Evolutionary conservation across 768 basidiomycete species (phyloP).

Genomic region (Mycena galopus): DNA sequence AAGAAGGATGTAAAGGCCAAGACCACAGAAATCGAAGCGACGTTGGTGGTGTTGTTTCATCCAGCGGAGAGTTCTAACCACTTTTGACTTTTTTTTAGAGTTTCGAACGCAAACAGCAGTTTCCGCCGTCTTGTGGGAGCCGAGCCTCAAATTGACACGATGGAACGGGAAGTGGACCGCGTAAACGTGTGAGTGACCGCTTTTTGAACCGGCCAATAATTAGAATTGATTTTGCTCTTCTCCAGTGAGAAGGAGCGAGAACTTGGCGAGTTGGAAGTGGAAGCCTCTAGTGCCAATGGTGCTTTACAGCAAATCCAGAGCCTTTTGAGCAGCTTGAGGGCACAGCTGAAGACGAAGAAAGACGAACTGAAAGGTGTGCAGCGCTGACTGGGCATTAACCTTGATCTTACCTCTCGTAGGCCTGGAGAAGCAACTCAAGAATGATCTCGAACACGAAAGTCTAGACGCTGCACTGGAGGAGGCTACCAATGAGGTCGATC

Average conservation of each 20-base stretch:
- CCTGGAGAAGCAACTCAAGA: slow-evolving; percentile 62
- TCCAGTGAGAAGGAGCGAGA: slow-evolving; percentile 79
- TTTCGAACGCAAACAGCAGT: slow-evolving; percentile 71
- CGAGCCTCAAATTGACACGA: slow-evolving; percentile 69
- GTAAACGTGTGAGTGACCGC: slow-evolving; percentile 62
- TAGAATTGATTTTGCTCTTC: slow-evolving; percentile 5
- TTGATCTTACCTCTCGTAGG: slow-evolving; percentile 47
- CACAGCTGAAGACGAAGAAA: slow-evolving; percentile 71
- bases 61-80: background rate
- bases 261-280: slow-evolving; percentile 59
- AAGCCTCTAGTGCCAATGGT: slow-evolving; percentile 63
- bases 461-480: slow-evolving; percentile 65
- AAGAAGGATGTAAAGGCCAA: slow-evolving; percentile 75
- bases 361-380: slow-evolving; percentile 73
- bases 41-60: slow-evolving; percentile 58
- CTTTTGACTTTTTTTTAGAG: slow-evolving; percentile 57
- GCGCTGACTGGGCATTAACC: background rate
- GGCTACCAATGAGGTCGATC: slow-evolving; percentile 57
- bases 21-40: slow-evolving; percentile 73
- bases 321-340: slow-evolving; percentile 68
- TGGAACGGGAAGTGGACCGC: slow-evolving; percentile 81
- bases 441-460: slow-evolving; percentile 53
- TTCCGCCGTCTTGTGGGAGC: slow-evolving; percentile 75
- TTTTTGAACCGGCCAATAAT: too few species aligned
- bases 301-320: slow-evolving; percentile 75